Percentiles rank a stretch among this genome's conserved stretches.
These are phyloP conservation scores for Nemophila menziesii DNA, from an alignment of 257 asterid species.

Conservation along the genomic window DNA sequence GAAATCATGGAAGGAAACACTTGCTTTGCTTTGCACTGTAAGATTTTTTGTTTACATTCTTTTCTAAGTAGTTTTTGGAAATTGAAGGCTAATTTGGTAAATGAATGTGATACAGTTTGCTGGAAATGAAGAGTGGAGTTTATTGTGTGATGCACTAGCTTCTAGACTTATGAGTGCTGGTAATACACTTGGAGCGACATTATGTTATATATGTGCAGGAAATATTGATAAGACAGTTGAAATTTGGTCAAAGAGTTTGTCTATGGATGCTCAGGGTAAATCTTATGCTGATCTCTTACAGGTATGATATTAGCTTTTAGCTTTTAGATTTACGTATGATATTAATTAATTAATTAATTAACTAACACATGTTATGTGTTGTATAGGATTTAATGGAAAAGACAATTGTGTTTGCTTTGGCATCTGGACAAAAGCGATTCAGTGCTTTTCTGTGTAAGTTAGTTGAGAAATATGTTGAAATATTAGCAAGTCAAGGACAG, in stretches of 20 bases:
- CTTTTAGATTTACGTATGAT: no score
- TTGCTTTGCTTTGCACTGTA: conserved; percentile 88
- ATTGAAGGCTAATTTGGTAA: not conserved
- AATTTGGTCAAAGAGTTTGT: conserved; percentile 79
- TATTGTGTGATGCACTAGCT: conserved; percentile 81
- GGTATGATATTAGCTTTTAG: no score
- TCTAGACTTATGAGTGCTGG: conserved; percentile 80
- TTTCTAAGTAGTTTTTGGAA: not conserved
- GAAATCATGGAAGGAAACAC: conserved; percentile 96
- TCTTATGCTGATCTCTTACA: conserved; percentile 75
- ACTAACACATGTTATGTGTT: conserved; percentile 10
- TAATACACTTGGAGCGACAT: conserved; percentile 69
- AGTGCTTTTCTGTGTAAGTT: conserved; percentile 79
- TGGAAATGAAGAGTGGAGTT: conserved; percentile 75
- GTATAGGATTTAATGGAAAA: conserved; percentile 93
- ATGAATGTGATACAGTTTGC: conserved; percentile 54
- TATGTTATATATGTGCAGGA: conserved; percentile 91
- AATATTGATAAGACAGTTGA: conserved; percentile 86
- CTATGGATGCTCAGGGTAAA: conserved; percentile 58
- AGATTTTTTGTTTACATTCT: conserved; percentile 15
- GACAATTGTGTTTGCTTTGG: conserved; percentile 86
- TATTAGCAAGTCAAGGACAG: conserved; percentile 94
- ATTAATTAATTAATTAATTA: no score
- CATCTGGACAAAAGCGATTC: conserved; percentile 75
- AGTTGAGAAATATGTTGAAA: conserved; percentile 94